Base-by-base conservation (phyloP, 768 basidiomycete genomes). In the Russula lepida region DNA sequence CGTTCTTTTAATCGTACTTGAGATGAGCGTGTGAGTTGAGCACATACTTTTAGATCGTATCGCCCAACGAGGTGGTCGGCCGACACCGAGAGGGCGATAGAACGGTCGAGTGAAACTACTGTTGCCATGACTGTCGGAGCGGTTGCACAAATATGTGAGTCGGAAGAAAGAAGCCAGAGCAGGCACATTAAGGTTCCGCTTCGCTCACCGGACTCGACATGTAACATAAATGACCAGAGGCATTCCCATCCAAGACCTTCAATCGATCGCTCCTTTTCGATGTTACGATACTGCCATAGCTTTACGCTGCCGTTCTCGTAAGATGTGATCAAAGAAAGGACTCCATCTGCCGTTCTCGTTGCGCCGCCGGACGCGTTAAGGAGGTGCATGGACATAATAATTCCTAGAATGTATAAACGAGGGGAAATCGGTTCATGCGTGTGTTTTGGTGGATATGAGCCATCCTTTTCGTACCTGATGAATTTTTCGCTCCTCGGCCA, bases 281-380 rank as follows among this genome's bases (percentile, higher is more conserved):
- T 53, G 43, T 67, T 70, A 4, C 73, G 73, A 58, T 82, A 84
- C 54, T 75, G 76, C 56, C 84, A 85, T 35, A 93, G 72, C 23
- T 80, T 81, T n/a, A 97, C 85, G n/a, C 81, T 78, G 0, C 95
- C 95, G 61, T 88, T 86, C 74, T 99, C 95, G 70, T 92, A 95
- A 1, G 83, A 90, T 41, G 83, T 79, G 0, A 95, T 70, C 5
- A 95, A 72, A 2, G 83, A 78, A 4, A 95, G 75, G 19, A 79
- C 77, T 3, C 63, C 61, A 55, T 32, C 37, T 17, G 12, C 15
- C 17, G 41, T 19, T 19, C 28, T 30, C 3, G 49, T 37, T 19
- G 60, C n/a, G 28, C 41, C 25, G 11, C 27, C 21, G 7, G 33
- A 19, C 27, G 59, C 39, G 1, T 54, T 57, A 23, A 82, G 84